Evolutionary conservation across 2,329 filamentous ascomycete genomes (phyloP), one percentile per base, ranked within the genome.

Genomic region (Fusarium goolgardi): DNA sequence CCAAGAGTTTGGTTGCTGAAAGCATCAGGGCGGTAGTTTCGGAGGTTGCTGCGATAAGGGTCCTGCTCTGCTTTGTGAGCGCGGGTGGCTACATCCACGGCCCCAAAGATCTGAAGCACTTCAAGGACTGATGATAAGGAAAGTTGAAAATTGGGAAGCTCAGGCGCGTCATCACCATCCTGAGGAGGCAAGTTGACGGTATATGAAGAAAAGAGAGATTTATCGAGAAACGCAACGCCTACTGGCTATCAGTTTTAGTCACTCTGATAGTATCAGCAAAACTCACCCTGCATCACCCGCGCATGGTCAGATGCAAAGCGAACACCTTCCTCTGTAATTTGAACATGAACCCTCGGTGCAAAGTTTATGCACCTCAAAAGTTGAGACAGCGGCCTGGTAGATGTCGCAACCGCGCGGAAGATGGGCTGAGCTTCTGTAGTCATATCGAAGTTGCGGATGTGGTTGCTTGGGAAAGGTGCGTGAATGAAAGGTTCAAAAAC

Each of bases 71-170:
- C 81, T 72, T 85, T 89, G 51, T 85, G 82, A 49, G 85, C 81
- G 66, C 86, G 85, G 40, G 82, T 83, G 8, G 87, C 82, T 16
- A 88, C 84, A 69, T 92, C 91, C 45, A 94, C 87, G n/a, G 94
- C 89, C 50, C 93, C 93, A 75, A 99, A 97, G 50, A 99, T 98
- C 75, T 97, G 95, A 10, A 99, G 85, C 0, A 95, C 97, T 80
- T 98, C 96, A 54, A 99, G 87, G 5, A 99, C 86, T 20, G 95
- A 92, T 6, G 90, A 85, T 11, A 99, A 86, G 3, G 94, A 96
- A 68, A 98, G 90, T 76, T 96, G 91, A 76, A 99, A 99, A 52
- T 86, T 87, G 10, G 92, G 90, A 31, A 87, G 84, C 6, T 82
- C 78, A 1, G 76, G 59, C 0, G 78, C 74, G 20, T 79, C 79